phyloP scores from a whole-genome alignment of 129 eudicot genomes.

The Lactuca sativa region DNA sequence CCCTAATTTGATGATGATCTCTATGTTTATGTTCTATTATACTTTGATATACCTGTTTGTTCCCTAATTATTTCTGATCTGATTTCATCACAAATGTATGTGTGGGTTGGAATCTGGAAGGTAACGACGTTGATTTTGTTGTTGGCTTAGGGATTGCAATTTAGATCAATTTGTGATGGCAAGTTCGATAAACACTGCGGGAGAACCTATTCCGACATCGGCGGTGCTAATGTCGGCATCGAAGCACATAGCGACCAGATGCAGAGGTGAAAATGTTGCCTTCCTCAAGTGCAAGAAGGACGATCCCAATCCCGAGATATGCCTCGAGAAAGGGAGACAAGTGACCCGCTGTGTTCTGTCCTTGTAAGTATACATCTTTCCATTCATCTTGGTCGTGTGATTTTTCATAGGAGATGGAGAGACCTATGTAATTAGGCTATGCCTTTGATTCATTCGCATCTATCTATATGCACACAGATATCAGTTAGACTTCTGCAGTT shows the following conservation, averaged over 20 bases:
- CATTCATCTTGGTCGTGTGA: neutral
- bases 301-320: constrained; percentile 90
- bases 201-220: constrained; percentile 78
- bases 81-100: neutral
- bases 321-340: constrained; percentile 81
- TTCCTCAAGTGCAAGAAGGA: constrained; percentile 89
- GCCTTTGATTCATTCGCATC: neutral
- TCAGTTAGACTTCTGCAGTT: neutral
- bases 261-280: constrained; percentile 73
- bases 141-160: constrained; percentile 23
- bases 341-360: constrained; percentile 81
- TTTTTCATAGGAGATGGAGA: neutral
- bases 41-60: constrained; percentile 1
- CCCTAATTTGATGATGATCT: constrained; percentile 13
- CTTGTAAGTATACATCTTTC: constrained; percentile 50
- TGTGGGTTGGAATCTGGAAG: constrained; percentile 6
- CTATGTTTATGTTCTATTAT: neutral
- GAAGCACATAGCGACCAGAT: constrained; percentile 76
- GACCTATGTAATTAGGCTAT: neutral
- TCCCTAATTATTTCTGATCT: neutral
- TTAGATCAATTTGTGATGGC: constrained; percentile 37
- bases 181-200: constrained; percentile 47
- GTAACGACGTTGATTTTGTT: constrained; percentile 9
- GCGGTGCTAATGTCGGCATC: constrained; percentile 76
- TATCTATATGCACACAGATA: neutral